Conservation (phyloP, 805 yeast genomes). For the Komagataella mondaviorum region DNA sequence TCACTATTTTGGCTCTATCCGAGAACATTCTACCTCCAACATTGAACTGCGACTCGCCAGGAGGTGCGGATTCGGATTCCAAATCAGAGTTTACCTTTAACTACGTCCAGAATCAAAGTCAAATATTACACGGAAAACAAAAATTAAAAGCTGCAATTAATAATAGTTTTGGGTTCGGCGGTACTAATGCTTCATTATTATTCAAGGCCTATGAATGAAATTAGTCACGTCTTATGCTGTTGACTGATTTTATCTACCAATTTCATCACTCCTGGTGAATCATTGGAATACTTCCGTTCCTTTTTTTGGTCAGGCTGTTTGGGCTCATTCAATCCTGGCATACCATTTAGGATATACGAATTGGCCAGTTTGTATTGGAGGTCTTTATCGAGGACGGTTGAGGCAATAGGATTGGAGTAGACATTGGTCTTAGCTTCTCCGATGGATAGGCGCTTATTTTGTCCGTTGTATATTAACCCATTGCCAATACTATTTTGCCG, state of each 20-base stretch:
- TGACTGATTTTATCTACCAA: neutral
- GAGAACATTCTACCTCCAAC: conserved; percentile 64
- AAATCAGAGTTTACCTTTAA: conserved; percentile 32
- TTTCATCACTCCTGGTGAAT: neutral
- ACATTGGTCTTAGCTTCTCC: neutral
- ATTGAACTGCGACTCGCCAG: conserved; percentile 46
- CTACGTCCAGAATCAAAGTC: conserved; percentile 39
- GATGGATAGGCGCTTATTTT: conserved; percentile 1
- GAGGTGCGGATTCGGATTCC: conserved; percentile 33
- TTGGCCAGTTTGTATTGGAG: neutral
- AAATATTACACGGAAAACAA: conserved; percentile 8
- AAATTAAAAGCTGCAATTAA: conserved; percentile 49
- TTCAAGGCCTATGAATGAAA: conserved; percentile 12
- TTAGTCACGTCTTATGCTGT: neutral
- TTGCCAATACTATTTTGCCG: conserved; percentile 1
- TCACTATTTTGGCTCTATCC: conserved; percentile 55
- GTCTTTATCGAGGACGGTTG: neutral
- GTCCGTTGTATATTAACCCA: neutral
- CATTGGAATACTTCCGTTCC: neutral
- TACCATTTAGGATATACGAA: neutral
- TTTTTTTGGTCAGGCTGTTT: neutral
- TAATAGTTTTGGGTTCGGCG: conserved; percentile 97
- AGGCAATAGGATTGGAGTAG: neutral
- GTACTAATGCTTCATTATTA: conserved; percentile 73
- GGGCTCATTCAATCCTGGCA: neutral